Conservation (phyloP, 306 rosid genomes). For the Carpinus viminea region DNA sequence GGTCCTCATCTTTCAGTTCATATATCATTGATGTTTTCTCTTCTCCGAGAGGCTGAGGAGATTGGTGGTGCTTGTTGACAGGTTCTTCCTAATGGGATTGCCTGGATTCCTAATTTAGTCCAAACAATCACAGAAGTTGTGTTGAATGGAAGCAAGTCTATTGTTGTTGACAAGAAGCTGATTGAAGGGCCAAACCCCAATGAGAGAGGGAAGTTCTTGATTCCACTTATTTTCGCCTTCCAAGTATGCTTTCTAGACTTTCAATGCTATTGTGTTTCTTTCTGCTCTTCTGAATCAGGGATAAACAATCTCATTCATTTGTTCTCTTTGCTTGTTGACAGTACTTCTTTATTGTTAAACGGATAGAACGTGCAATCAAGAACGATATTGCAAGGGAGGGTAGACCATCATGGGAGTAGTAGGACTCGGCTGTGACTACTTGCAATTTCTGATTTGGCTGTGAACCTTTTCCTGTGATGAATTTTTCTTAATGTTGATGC, state of each 20-base stretch:
- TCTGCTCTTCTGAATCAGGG: neutral
- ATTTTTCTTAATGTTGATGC: neutral
- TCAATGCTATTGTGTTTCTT: slow-evolving; percentile 2
- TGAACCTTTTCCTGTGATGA: slow-evolving; percentile 8
- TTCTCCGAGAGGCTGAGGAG: neutral
- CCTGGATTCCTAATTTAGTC: slow-evolving; percentile 85
- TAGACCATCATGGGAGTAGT: slow-evolving; percentile 77
- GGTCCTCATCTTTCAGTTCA: slow-evolving; percentile 6
- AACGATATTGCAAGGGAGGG: slow-evolving; percentile 60
- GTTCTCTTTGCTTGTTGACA: slow-evolving; percentile 22
- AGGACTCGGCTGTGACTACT: slow-evolving; percentile 31
- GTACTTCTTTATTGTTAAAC: slow-evolving; percentile 67
- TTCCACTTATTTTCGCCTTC: slow-evolving; percentile 65
- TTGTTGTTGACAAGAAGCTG: slow-evolving; percentile 71
- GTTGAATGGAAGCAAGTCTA: slow-evolving; percentile 62
- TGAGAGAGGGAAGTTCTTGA: slow-evolving; percentile 66
- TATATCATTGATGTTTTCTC: slow-evolving; percentile 1
- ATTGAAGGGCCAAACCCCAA: slow-evolving; percentile 97
- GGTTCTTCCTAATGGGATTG: slow-evolving; percentile 89
- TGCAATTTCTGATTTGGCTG: slow-evolving; percentile 38
- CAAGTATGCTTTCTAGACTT: slow-evolving; percentile 56
- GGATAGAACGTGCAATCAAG: slow-evolving; percentile 63
- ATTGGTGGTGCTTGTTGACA: slow-evolving; percentile 35
- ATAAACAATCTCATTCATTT: neutral
- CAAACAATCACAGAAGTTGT: slow-evolving; percentile 66